Evolutionary conservation across 352 stramenopile species (phyloP), one percentile per base, ranked within the genome.

Genomic region (Peronospora farinosa): DNA sequence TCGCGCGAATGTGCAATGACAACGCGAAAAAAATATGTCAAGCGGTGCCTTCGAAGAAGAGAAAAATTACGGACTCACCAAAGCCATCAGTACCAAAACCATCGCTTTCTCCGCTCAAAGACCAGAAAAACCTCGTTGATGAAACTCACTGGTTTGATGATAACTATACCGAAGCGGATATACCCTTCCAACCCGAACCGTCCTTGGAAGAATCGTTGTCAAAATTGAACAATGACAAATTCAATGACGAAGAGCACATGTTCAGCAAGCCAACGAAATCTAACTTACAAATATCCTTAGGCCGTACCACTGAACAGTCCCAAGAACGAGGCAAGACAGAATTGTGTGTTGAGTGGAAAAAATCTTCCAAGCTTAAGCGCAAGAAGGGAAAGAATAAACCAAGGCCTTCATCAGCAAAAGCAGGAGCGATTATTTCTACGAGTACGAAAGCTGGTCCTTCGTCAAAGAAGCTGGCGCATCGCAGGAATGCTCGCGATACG

Each of bases 171-270:
- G n/a, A 42, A 19, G 25, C 9, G 41, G 44, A 65, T 40, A 3
- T 23, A 10, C 35, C 35, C 11, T 54, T 13, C 31, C 38, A 50
- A 17, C 40, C 36, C 17, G 40, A 53, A 9, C 11, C 31, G 3
- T 31, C 44, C 0, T 51, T 48, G 27, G 45, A 63, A 37, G 42
- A 51, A n/a, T 50, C 49, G 23, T 25, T 23, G 10, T 59, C 53
- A 15, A 33, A 67, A 25, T 55, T 37, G 5, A 40, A 68, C 15
- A 28, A 55, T 12, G 51, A 56, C 7, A 50, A 47, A 13, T 16
- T 48, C 9, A 72, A 62, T 17, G 68, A 78, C 25, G 58, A 65
- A 7, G 64, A 67, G 44, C 67, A 66, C 21, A 54, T 25, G 11
- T 47, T 40, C 4, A 54, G 17, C n/a, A 53, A 65, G 45, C 13